phyloP scores from a whole-genome alignment of 73 alveolate species.

The Diophrys appendiculata region DNA sequence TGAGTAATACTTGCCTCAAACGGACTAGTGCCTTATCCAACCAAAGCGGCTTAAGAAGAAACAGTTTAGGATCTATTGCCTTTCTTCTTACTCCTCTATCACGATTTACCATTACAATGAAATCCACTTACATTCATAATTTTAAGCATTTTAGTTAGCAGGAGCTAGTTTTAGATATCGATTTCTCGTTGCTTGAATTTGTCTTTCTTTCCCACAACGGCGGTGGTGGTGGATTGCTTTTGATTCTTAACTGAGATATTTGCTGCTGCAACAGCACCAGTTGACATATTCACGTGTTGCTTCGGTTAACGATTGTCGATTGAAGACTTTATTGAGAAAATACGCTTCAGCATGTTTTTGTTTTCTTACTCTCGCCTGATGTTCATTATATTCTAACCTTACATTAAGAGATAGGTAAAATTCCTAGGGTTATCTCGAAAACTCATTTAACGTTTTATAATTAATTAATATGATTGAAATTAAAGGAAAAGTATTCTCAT shows the following conservation, averaged over 20 bases:
- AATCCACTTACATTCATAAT: not conserved
- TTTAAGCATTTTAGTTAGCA: not conserved
- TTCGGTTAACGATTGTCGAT: no score
- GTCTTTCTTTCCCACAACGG: not conserved
- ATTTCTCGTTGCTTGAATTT: not conserved
- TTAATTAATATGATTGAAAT: no score
- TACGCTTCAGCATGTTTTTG: not conserved
- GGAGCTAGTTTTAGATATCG: not conserved
- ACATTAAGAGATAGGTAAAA: not conserved
- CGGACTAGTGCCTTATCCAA: no score
- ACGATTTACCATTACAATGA: no score
- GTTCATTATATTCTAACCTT: no score
- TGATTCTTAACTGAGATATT: no score
- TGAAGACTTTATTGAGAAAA: not conserved
- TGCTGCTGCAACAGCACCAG: no score
- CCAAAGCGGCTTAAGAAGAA: no score
- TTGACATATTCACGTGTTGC: no score
- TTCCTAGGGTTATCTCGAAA: not conserved
- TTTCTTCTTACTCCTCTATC: no score
- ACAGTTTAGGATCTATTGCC: not conserved
- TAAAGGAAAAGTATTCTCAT: no score
- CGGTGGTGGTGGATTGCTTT: not conserved
- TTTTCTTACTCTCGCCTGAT: not conserved
- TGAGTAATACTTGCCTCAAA: not conserved
- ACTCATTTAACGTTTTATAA: conserved; percentile 1